Base-by-base conservation (phyloP, 2,329 filamentous ascomycete genomes). In the Aspergillus fischeri region DNA sequence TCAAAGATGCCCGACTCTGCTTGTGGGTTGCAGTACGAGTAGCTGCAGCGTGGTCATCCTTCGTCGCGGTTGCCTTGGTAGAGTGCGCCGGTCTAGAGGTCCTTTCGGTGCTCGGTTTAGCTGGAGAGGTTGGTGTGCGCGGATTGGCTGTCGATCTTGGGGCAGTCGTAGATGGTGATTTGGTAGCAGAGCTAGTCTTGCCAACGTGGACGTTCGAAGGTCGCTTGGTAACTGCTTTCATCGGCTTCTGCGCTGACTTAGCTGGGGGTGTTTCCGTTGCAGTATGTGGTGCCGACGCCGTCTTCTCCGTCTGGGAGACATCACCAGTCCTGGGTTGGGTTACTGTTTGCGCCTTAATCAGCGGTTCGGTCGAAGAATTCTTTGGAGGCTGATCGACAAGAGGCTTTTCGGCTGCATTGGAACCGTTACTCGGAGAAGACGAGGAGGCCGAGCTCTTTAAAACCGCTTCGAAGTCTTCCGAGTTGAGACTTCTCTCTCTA, bases 401-500 rank as follows among this genome's bases (percentile, higher is more conserved):
- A 47, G 62, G 25, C n/a, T 59, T 57, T 41, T 59, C 57, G 28
- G 60, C 65, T 47, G 35, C 25, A 32, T 59, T 55, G 60, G 55
- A 54, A 41, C 61, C 58, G 51, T 64, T 67, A 35, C 64, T 68
- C 41, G 61, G 60, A 5, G 70, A 71, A 28, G 71, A 66, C 9
- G 67, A 56, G 28, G 66, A 67, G 28, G 65, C 60, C 14, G 66
- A 60, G 44, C 65, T 67, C 29, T 72, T 68, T 28, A 70, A 67
- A 24, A 68, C 66, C 54, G 64, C 62, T 20, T 71, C 69, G 49
- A 70, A 60, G 47, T 71, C 70, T 21, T 67, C 63, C 21, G 65
- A 67, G 52, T 67, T 72, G 59, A 72, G 61, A 42, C 61, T 72
- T 53, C 65, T 70, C 9, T 69, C 65, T 20, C 70, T 65, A 28